Evolutionary conservation across 345 rosid genomes (phyloP), one percentile per base, ranked within the genome.

Genomic region (Firmiana major): DNA sequence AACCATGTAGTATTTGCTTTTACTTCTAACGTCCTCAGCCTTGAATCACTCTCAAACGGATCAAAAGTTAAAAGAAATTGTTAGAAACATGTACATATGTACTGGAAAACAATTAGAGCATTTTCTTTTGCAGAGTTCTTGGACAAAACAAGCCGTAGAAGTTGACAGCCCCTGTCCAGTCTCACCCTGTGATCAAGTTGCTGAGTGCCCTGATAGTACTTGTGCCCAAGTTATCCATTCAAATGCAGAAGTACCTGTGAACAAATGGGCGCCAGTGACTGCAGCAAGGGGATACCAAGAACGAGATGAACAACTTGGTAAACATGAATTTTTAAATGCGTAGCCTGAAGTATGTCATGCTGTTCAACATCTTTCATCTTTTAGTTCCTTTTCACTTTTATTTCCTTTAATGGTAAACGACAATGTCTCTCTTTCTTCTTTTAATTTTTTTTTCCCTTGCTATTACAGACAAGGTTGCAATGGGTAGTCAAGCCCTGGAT

Each of bases 211-310:
- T 71, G 90, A 87, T 65, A 87, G 92, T 77, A 89, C 92, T 12
- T 83, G 90, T 84, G 90, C 87, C 13, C 89, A 84, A 81, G 90
- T 87, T 54, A 84, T 86, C 53, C 89, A 86, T 74, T 81, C 88
- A 68, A 84, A 83, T 78, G 87, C 77, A 28, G 88, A 85, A 70
- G 43, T 70, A 73, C 77, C 81, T 74, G 81, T 74, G 60, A 80
- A 81, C 79, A 79, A 83, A 75, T 64, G 64, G 81, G 79, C 75
- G 71, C 84, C 79, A 49, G 59, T 63, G 55, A 69, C 69, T 46
- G 75, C 74, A 40, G 64, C 49, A 40, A 81, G 42, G 48, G 78
- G 79, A 76, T 53, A 62, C 58, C 73, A 63, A 71, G 80, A 82
- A 81, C 38, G 43, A 4, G 84, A 75, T 58, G 87, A 85, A 53